phyloP scores from a whole-genome alignment of 2,329 filamentous ascomycete species.

The Tolypocladium paradoxum region DNA sequence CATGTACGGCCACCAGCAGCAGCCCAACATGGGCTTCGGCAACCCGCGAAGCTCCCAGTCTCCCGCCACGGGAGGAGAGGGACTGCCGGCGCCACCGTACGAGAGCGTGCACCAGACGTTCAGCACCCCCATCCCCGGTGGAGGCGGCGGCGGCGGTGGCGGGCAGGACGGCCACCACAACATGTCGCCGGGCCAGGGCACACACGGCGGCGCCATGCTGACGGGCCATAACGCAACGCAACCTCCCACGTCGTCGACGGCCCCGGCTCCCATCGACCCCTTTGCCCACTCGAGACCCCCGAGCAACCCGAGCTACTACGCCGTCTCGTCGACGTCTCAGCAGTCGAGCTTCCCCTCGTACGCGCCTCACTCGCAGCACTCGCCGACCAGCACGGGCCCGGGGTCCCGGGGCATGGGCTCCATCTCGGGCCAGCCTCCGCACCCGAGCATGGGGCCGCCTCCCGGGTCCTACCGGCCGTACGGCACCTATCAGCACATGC shows the following conservation, averaged over 20 bases:
- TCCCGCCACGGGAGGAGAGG: conserved; percentile 47
- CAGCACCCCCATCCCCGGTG: conserved; percentile 42
- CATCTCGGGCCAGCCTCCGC: conserved; percentile 10
- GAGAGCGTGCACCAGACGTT: conserved; percentile 57
- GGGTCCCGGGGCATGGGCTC: conserved; percentile 27
- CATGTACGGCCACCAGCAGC: conserved; percentile 39
- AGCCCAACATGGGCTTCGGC: conserved; percentile 34
- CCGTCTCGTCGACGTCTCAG: conserved; percentile 38
- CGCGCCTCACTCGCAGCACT: conserved; percentile 30
- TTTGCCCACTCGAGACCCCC: conserved; percentile 41
- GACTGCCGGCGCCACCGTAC: conserved; percentile 56
- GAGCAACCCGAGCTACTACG: conserved; percentile 51
- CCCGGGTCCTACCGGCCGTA: conserved; percentile 39
- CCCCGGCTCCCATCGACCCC: conserved; percentile 47
- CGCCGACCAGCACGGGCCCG: conserved; percentile 31
- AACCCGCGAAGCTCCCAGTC: conserved; percentile 24
- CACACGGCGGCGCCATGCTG: conserved; percentile 13
- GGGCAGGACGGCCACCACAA: conserved; percentile 20
- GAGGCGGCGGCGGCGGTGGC: conserved; percentile 31
- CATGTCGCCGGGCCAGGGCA: conserved; percentile 18
- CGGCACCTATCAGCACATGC: conserved; percentile 30
- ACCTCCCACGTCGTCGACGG: conserved; percentile 35
- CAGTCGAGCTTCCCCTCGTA: conserved; percentile 35
- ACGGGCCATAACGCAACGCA: conserved; percentile 25
- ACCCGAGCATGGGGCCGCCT: conserved; percentile 30